These are phyloP conservation scores for Ajuga reptans DNA, from an alignment of 305 asterid genomes.

Conservation along the genomic window DNA sequence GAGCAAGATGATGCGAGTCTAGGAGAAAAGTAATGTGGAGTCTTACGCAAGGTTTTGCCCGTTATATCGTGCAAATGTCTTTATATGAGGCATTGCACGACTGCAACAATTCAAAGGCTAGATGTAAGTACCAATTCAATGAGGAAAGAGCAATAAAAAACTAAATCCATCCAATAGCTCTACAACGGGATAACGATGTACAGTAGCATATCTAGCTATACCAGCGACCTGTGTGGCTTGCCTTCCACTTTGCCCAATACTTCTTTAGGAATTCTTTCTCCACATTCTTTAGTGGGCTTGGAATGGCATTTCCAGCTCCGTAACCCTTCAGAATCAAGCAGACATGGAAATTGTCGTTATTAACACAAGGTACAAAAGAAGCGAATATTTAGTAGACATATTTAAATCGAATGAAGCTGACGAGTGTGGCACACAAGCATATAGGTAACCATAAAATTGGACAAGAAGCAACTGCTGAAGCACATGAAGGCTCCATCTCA, in stretches of 20 bases:
- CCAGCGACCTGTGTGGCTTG: constrained; percentile 91
- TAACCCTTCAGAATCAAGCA: constrained; percentile 58
- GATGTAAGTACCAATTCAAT: constrained; percentile 17
- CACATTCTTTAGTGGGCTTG: constrained; percentile 85
- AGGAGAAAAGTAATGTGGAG: constrained; percentile 12
- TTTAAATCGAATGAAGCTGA: neutral
- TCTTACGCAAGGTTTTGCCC: constrained; percentile 93
- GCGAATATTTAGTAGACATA: neutral
- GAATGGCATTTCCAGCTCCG: constrained; percentile 84
- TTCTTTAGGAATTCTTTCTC: constrained; percentile 82
- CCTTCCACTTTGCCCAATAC: constrained; percentile 95
- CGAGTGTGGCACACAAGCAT: neutral
- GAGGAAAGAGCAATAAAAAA: constrained; percentile 7
- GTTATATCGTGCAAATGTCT: constrained; percentile 77
- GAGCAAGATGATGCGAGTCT: constrained; percentile 16
- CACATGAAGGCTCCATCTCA: neutral
- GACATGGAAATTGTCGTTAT: constrained; percentile 12
- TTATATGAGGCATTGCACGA: constrained; percentile 66
- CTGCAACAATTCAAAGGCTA: constrained; percentile 36
- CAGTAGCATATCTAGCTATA: constrained; percentile 25
- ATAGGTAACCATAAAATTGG: neutral
- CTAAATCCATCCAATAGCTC: constrained; percentile 1
- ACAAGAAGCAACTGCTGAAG: neutral
- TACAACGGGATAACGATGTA: neutral
- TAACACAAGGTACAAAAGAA: constrained; percentile 12